Base-by-base conservation (phyloP, 1,139 yeast species). In the Starmera stellimalicola region DNA sequence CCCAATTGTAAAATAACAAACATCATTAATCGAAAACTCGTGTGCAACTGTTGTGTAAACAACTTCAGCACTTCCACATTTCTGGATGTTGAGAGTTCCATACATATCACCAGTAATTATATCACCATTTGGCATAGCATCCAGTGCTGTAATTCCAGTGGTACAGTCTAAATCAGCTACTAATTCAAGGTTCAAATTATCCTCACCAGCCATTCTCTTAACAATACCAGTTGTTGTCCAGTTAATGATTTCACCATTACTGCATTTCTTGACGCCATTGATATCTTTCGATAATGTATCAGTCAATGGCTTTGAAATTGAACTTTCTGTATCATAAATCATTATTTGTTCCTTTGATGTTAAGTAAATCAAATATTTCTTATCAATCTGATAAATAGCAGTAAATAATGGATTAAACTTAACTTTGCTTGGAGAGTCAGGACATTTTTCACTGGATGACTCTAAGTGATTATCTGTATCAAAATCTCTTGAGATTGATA, bases 1-100 rank as follows among this genome's bases (percentile, higher is more conserved):
- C 0, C 42, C 53, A 5, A 55, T 34, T 26, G 33, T 35, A 35
- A 68, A 65, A 34, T 51, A 56, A 1, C 51, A 35, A 3, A 70
- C 46, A 29, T 68, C 74, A 37, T 69, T 71, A 10, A 73, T 50
- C 11, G 65, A 52, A 2, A 74, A 69, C 16, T 71, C 63, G 41
- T 73, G 79, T 0, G 75, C 74, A 33, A 68, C 65, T 0, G 54
- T 45, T 10, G 48, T 52, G 35, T 44, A 58, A 0, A 40, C 34
- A 22, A 35, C 16, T 2, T 29, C 8, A 5, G 37, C 31, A 3
- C 47, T 42, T 3, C 20, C 26, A 6, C 33, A 28, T 8, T 37
- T 31, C 8, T 39, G 39, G 6, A 46, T 34, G n/a, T 37, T 23
- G 5, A 72, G 36, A 29, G 53, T 55, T 0, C 79, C 79, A 39